These are phyloP conservation scores for Trametes meyenii DNA, from an alignment of 768 basidiomycete species.

Conservation along the genomic window DNA sequence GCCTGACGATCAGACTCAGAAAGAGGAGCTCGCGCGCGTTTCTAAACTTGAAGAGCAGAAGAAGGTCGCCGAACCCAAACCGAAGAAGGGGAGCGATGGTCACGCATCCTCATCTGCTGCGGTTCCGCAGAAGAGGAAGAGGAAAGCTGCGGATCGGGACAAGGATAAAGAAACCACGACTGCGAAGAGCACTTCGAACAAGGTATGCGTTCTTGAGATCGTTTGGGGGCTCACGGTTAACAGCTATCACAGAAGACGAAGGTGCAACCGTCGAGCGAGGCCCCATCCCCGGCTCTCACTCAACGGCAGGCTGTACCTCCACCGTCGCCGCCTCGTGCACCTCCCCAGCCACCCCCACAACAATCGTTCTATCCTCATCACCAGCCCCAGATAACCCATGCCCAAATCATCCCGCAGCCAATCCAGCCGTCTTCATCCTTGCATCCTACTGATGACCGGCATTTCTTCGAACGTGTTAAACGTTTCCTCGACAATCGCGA, in stretches of 20 bases:
- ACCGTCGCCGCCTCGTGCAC: slow-evolving; percentile 33
- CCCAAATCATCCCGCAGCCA: slow-evolving; percentile 20
- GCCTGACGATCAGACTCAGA: slow-evolving; percentile 44
- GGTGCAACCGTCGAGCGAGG: slow-evolving; percentile 33
- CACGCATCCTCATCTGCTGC: slow-evolving; percentile 44
- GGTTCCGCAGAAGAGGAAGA: slow-evolving; percentile 69
- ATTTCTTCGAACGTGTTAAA: slow-evolving; percentile 93
- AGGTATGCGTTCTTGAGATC: slow-evolving; percentile 22
- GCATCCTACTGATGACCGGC: slow-evolving; percentile 55
- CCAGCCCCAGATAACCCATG: slow-evolving; percentile 12
- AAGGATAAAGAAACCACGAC: slow-evolving; percentile 36
- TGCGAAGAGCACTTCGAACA: slow-evolving; percentile 29
- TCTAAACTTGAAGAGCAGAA: slow-evolving; percentile 29
- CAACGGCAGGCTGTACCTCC: slow-evolving; percentile 33
- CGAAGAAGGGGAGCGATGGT: slow-evolving; percentile 23
- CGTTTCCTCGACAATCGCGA: slow-evolving; percentile 71
- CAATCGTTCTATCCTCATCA: slow-evolving; percentile 22
- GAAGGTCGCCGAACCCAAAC: slow-evolving; percentile 42
- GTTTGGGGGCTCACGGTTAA: not conserved
- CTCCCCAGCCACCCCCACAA: slow-evolving; percentile 16
- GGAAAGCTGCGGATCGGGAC: slow-evolving; percentile 55
- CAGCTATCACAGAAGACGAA: slow-evolving; percentile 26
- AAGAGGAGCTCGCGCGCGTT: slow-evolving; percentile 28
- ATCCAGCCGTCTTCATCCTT: slow-evolving; percentile 22
- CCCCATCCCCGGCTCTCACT: slow-evolving; percentile 31